Evolutionary conservation across 2,329 filamentous ascomycete species (phyloP), one percentile per base, ranked within the genome.

Genomic region (Intubia oerlemansii): DNA sequence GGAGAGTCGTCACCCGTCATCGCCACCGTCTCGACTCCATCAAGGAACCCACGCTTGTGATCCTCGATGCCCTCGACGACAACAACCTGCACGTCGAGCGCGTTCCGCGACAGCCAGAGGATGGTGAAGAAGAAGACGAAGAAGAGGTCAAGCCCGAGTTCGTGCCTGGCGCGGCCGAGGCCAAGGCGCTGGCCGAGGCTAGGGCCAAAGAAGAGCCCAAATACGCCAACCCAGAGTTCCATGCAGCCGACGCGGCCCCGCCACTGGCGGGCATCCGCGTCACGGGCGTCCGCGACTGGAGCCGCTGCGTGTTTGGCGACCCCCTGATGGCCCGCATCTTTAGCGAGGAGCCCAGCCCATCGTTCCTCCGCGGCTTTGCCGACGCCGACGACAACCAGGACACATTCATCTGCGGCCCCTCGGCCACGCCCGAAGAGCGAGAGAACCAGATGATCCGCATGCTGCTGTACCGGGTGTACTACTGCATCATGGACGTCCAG

Each of bases 281-380:
- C 10, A 59, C 52, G 0, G 64, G 64, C 0, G 42, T 71, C n/a
- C 51, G 52, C 18, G 61, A 66, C 44, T 72, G 66, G 66, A 59
- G 59, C 34, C 59, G 57, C 33, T 59, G 59, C 24, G 38, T 69
- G 9, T 71, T 72, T 36, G 66, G 66, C 9, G 67, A 72, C 34
- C 64, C 66, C 1, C 41, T 71, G 3, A 49, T 73, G 28, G 53
- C 59, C 3, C 50, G 48, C 4, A 51, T 52, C 6, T 64, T 70
- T 37, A 53, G 49, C 38, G 50, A 54, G 10, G 42, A 49, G 12
- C 50, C 56, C 0, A 55, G 49, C 5, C 38, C 48, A 10, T 50
- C 54, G 0, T 58, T 68, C 19, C 43, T 62, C 16, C 43, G 45
- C 17, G 64, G 63, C 1, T 66, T 62, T 38, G 44, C 46, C 18